Evolutionary conservation across 2,329 filamentous ascomycete genomes (phyloP), one percentile per base, ranked within the genome.

Genomic region (Aspergillus calidoustus): DNA sequence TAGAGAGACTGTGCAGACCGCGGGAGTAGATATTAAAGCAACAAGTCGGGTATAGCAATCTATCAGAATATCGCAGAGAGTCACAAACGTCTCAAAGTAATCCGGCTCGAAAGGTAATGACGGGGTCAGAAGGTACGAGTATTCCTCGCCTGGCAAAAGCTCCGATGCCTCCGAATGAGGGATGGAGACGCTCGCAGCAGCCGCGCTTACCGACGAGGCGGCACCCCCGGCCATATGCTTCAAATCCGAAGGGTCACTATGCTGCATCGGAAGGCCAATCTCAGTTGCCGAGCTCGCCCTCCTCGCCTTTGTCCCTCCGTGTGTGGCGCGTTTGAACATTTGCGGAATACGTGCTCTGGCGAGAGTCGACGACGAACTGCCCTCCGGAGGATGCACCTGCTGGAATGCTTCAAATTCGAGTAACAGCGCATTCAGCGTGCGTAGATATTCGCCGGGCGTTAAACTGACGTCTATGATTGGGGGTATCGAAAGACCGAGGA

Each of bases 61-160:
- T 70, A 97, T 96, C 64, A 99, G 81, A 3, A 96, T 92, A 74
- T 99, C 95, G 80, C 95, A 98, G 7, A 99, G 83, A 13, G 95
- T 97, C 15, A 93, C 90, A 79, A 98, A 98, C 0, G 93, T 97
- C 80, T 96, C 93, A 76, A 94, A 95, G 72, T 97, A 99, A 77
- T 99, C 95, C 0, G 95, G 95, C 66, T 98, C 93, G 73, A 99
- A 99, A 0, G 95, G 95, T 52, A 99, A 80, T 17, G 89, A 90
- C 0, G 95, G 95, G n/a, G 94, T 98, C 22, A 97, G 84, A 1
- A 99, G 83, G 74, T 94, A 89, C 0, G 88, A 87, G 76, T 97
- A 99, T 71, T 96, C 92, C 72, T 96, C 93, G 43, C 93, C 92
- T 0, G 91, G 89, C 1, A 91, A 80, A 25, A 92, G 83, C 65